Evolutionary conservation across 2,329 filamentous ascomycete genomes (phyloP).

Genomic region (Lojkania enalia): DNA sequence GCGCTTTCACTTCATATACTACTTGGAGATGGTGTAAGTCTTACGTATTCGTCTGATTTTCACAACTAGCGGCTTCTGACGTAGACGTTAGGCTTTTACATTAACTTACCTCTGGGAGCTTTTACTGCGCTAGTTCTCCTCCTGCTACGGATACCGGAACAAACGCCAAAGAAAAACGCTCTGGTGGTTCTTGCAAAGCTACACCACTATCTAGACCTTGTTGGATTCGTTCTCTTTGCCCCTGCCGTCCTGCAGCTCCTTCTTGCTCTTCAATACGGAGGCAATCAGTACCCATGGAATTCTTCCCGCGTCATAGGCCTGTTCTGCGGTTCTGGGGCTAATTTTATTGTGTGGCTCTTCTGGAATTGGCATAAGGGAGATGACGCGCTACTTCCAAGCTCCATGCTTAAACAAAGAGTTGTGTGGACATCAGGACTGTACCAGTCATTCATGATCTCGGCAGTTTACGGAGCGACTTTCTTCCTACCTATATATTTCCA

Average conservation of each 20-base stretch:
- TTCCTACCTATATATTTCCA: not conserved
- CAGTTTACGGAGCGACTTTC: not conserved
- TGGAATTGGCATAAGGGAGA: constrained; percentile 16
- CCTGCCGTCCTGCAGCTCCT: constrained; percentile 14
- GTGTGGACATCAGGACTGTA: constrained; percentile 1
- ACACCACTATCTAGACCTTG: constrained; percentile 11
- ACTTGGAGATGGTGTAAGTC: constrained; percentile 20
- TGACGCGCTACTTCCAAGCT: constrained; percentile 9
- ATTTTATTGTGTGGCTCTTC: constrained; percentile 45
- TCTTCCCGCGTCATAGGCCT: constrained; percentile 33
- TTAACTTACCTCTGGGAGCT: constrained; percentile 45
- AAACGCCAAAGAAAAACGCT: not conserved
- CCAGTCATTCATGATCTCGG: not conserved
- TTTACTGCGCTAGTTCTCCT: constrained; percentile 17
- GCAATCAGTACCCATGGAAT: constrained; percentile 35
- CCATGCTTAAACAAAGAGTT: constrained; percentile 4
- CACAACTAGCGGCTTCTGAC: constrained; percentile 11
- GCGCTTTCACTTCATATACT: constrained; percentile 9
- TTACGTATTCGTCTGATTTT: constrained; percentile 30
- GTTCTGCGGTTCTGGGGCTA: constrained; percentile 28
- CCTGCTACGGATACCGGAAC: constrained; percentile 5
- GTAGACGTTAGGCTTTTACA: constrained; percentile 25
- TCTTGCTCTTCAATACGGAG: constrained; percentile 40
- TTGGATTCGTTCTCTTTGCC: constrained; percentile 18
- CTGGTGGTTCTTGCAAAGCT: not conserved